Percentiles rank a stretch among this genome's conserved stretches.
phyloP scores from a whole-genome alignment of 805 yeast species.

The Myxozyma melibiosi region DNA sequence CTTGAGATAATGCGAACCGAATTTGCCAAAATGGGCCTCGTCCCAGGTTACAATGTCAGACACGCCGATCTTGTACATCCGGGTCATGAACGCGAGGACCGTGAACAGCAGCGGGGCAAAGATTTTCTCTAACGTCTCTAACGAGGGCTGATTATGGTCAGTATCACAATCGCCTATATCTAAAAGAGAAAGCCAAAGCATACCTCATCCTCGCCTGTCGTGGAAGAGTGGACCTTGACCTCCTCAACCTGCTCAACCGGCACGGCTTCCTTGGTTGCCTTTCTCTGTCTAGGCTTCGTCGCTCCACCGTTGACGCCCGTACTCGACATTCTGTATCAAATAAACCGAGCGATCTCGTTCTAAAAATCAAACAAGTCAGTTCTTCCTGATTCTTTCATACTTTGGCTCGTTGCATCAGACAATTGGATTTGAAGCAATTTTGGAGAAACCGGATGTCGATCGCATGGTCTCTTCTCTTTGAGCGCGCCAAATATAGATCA shows the following conservation, averaged over 20 bases:
- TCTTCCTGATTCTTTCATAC: too few species aligned
- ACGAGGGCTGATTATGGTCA: background rate
- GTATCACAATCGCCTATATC: too few species aligned
- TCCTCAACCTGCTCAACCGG: background rate
- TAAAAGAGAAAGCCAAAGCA: background rate
- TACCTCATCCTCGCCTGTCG: background rate
- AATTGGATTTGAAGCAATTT: too few species aligned
- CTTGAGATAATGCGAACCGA: conserved; percentile 85
- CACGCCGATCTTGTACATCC: conserved; percentile 66
- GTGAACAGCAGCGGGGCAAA: conserved; percentile 55
- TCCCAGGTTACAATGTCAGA: conserved; percentile 86
- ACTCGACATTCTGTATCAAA: conserved; percentile 2
- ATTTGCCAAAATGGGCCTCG: conserved; percentile 97
- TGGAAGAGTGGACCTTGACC: background rate
- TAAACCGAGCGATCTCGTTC: background rate
- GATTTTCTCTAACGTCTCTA: conserved; percentile 16
- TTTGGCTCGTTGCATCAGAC: too few species aligned
- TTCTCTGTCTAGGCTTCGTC: conserved; percentile 10
- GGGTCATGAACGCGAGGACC: conserved; percentile 55
- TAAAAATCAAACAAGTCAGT: background rate
- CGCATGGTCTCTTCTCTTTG: background rate
- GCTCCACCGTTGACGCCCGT: conserved; percentile 4
- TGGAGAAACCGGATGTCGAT: background rate
- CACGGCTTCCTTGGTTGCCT: background rate
- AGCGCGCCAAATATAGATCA: conserved; percentile 12